Conservation (phyloP, 1,284 basidiomycete species). For the Malassezia slooffiae region DNA sequence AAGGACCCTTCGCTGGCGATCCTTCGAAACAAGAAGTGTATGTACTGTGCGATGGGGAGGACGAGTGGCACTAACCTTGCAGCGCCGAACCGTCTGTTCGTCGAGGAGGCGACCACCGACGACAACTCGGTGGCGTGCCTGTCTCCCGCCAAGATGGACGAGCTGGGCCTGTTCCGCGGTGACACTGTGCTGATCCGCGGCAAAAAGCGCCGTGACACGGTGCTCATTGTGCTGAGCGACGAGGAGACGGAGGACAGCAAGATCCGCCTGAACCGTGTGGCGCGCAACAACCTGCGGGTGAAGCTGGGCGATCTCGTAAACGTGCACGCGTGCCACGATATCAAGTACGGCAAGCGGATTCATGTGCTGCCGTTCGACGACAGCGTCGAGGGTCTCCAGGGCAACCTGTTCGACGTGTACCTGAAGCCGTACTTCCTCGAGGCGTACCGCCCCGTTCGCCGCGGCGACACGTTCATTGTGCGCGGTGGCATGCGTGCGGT, state of each 20-base stretch:
- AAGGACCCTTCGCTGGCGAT: conserved; percentile 44
- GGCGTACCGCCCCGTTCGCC: conserved; percentile 84
- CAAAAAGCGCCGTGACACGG: conserved; percentile 81
- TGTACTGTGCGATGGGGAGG: conserved; percentile 10
- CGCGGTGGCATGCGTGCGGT: conserved; percentile 65
- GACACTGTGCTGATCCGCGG: conserved; percentile 58
- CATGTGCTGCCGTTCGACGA: conserved; percentile 97
- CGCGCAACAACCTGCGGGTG: conserved; percentile 92
- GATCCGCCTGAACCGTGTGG: conserved; percentile 95
- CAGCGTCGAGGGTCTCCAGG: conserved; percentile 88
- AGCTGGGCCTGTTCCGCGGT: conserved; percentile 81
- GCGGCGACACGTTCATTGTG: conserved; percentile 97
- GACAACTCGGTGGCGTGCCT: conserved; percentile 69
- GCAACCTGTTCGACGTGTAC: conserved; percentile 97
- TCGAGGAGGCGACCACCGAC: conserved; percentile 46
- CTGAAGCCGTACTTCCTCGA: conserved; percentile 99
- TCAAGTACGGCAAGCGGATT: conserved; percentile 97
- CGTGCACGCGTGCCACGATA: conserved; percentile 89
- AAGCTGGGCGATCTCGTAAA: conserved; percentile 93
- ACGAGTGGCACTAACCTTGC: not conserved
- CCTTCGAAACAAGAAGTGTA: conserved; percentile 39
- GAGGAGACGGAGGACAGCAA: conserved; percentile 96
- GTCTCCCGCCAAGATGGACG: conserved; percentile 93
- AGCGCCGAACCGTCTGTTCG: conserved; percentile 41
- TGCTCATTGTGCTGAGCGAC: conserved; percentile 85